Base-by-base conservation (phyloP, 2,329 filamentous ascomycete genomes). In the Magnaporthiopsis incrustans region DNA sequence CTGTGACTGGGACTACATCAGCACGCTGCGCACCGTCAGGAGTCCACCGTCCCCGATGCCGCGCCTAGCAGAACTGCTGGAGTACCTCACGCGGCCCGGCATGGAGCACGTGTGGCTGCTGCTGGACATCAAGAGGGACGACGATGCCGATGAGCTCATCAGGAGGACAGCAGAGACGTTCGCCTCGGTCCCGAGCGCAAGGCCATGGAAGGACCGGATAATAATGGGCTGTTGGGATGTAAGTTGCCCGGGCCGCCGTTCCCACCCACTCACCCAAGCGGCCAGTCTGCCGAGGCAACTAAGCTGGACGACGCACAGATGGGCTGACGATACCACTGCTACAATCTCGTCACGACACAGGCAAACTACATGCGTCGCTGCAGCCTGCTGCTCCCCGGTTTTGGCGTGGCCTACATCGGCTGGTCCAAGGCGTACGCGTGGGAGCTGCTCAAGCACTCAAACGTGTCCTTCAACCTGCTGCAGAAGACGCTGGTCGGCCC, bases 111-210 rank as follows among this genome's bases (percentile, higher is more conserved):
- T 93, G 12, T 97, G 93, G 93, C 70, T 95, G 7, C 75, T 97
- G 66, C 79, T 98, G 4, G 94, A 98, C 73, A 91, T 98, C 73
- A 98, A 97, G 86, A 81, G 86, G 32, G 86, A 92, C 70, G 89
- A 93, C 71, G 79, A 90, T 67, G 78, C 89, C 0, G 82, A 87
- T 22, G 81, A 86, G 57, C 81, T 97, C n/a, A 86, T 97, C 74
- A 76, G 82, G 50, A 79, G 86, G 60, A 87, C 94, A 38, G 85
- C 85, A 12, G 77, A 83, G 63, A 86, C 89, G 0, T 78, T 97
- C 22, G 76, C 77, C 62, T 75, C 83, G 35, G 80, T 87, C 35
- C 71, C 72, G 67, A 78, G 67, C 65, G 75, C 75, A 26, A 76
- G 76, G 50, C 83, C 85, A 5, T 97, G 94, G 93, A 79, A 82